Evolutionary conservation across 495 filamentous ascomycete genomes (phyloP), one percentile per base, ranked within the genome.

Genomic region (Trichoderma virens): DNA sequence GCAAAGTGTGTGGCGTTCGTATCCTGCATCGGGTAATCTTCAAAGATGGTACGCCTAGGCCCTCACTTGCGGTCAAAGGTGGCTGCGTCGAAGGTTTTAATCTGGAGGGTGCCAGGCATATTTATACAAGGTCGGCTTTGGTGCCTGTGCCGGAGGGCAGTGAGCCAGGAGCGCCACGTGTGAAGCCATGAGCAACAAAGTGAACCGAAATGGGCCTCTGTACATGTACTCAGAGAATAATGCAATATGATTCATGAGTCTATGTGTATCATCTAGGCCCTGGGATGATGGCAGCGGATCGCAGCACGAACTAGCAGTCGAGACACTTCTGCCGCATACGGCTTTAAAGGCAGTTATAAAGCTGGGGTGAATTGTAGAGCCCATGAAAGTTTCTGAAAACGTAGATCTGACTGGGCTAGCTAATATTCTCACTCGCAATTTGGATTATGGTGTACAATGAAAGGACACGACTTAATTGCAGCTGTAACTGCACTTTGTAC

Each of bases 91-190:
- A 80, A 32, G 80, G 70, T 1, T 64, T 85, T 59, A 62, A 72
- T 4, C 77, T 70, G 70, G 62, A 65, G 1, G 71, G 71, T 30
- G 72, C 78, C 63, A 73, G 67, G 59, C 78, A 79, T 64, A 79
- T 80, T 34, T 80, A 68, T 23, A 69, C 70, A 20, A 51, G 68
- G 41, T 73, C 71, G 18, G 78, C 78, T 4, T 74, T 80, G 18
- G 72, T 87, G 2, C 76, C 79, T 27, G 83, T 86, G 51, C 85
- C 84, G 0, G 77, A 78, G 60, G 81, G 82, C 1, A 60, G 56
- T 60, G 56, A 60, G 9, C 27, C 27, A n/a, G 56, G 56, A 18
- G 31, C 28, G 25, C 56, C 56, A 25, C 16, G 56, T 11, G 77
- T 71, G 1, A 76, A 82, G 69, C 73, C 75, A 41, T 41, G 38